Evolutionary conservation across 768 basidiomycete species (phyloP), one percentile per base, ranked within the genome.

Genomic region (Lactifluus echinatus): DNA sequence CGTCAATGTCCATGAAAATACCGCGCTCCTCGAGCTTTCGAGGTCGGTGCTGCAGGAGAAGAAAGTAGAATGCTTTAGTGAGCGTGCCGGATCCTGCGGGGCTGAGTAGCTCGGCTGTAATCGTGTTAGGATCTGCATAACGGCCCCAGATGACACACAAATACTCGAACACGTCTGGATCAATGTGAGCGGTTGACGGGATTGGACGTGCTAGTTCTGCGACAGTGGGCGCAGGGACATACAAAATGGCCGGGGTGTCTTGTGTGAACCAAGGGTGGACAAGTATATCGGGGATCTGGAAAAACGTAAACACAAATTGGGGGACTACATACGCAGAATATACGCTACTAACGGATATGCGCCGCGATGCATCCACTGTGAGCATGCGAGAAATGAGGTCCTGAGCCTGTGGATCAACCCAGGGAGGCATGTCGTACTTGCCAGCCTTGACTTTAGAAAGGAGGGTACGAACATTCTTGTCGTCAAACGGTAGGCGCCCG

Each of bases 401-500:
- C 68, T 82, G 83, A 1, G 93, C 93, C 56, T 85, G 76, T n/a
- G 83, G 79, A 61, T 93, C 87, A 52, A 97, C 78, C 72, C 81
- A 87, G 2, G 74, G 63, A 7, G 94, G 94, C 72, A 94, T 84
- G 15, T 85, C 83, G 70, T 86, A 98, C 69, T 81, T 82, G 31
- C 94, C 94, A 31, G 75, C 73, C 69, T 90, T 91, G 69, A 98
- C 94, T 69, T 95, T 95, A 47, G 79, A 73, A 23, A 98, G 77
- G 36, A 97, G 78, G 3, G 72, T 77, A 54, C 81, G 76, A 15
- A 89, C 80, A 62, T 93, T 86, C 73, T 88, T 87, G 76, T 96
- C 92, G 66, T 96, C 94, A 66, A 96, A 97, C 5, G 94, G 94
- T 19, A 97, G 84, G 53, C 88, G 76, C 11, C 94, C 93, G 29